Evolutionary conservation across 129 eudicot genomes (phyloP).

Genomic region (Solidago caesia): DNA sequence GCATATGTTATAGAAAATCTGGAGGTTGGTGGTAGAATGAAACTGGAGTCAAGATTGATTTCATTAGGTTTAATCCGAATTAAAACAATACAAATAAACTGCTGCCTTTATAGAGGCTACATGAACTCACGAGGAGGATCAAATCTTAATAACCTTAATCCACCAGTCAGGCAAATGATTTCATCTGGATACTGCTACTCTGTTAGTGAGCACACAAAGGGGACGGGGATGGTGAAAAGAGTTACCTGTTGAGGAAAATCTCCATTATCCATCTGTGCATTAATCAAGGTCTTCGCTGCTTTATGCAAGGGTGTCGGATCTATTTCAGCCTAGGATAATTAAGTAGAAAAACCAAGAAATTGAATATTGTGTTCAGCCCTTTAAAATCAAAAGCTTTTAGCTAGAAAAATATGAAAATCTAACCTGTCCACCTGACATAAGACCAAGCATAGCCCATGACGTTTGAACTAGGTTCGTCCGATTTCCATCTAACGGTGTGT

Average conservation of each 20-base stretch:
- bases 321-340: conserved; percentile 31
- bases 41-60: too few relatives aligned
- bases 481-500: conserved; percentile 36
- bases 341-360: not conserved
- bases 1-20: too few relatives aligned
- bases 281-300: conserved; percentile 43
- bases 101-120: too few relatives aligned
- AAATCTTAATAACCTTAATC: too few relatives aligned
- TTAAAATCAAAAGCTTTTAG: not conserved
- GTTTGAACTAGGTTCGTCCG: conserved; percentile 40
- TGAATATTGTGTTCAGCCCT: not conserved
- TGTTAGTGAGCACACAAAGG: not conserved
- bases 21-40: too few relatives aligned
- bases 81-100: too few relatives aligned
- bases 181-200: too few relatives aligned
- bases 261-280: conserved; percentile 41
- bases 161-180: too few relatives aligned
- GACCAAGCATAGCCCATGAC: conserved; percentile 50
- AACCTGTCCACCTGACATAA: conserved; percentile 45
- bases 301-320: conserved; percentile 45
- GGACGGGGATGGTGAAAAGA: not conserved
- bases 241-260: conserved; percentile 51
- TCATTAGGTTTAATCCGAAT: too few relatives aligned
- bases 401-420: not conserved
- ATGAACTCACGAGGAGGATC: too few relatives aligned